These are phyloP conservation scores for Nadsonia commutata DNA, from an alignment of 1,139 yeast species.

Conservation along the genomic window DNA sequence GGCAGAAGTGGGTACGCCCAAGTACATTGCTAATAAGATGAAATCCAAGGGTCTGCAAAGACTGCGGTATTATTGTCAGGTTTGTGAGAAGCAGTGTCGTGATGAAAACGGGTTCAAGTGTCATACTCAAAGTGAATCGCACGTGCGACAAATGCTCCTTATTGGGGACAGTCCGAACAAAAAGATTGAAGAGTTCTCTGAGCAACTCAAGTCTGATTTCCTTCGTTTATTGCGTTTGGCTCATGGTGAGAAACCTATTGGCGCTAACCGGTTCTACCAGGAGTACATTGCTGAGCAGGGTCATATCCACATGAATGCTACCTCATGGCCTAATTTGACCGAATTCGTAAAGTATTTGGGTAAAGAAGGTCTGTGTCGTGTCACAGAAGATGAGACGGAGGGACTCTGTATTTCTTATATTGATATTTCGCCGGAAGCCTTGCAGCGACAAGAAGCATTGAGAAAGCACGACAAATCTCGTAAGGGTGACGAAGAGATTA, in stretches of 20 bases:
- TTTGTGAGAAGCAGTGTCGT: conserved; percentile 83
- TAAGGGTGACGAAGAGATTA: not conserved
- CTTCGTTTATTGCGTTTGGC: conserved; percentile 42
- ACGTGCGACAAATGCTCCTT: conserved; percentile 37
- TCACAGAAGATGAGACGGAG: conserved; percentile 33
- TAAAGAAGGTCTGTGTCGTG: conserved; percentile 41
- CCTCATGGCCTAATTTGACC: conserved; percentile 61
- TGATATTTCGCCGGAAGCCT: conserved; percentile 35
- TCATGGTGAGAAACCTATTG: conserved; percentile 72
- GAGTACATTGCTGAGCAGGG: conserved; percentile 63
- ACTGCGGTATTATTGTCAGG: conserved; percentile 77
- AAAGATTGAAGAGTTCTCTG: conserved; percentile 46
- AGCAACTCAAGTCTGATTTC: conserved; percentile 49
- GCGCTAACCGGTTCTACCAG: conserved; percentile 78
- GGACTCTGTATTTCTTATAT: conserved; percentile 37
- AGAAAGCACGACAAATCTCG: conserved; percentile 9
- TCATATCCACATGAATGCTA: conserved; percentile 84
- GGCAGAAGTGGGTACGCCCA: conserved; percentile 76
- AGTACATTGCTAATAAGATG: conserved; percentile 60
- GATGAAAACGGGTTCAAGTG: conserved; percentile 92
- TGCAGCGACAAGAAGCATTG: conserved; percentile 25
- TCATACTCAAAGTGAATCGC: conserved; percentile 69
- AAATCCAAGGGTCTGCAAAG: conserved; percentile 78
- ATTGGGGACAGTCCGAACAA: conserved; percentile 30
- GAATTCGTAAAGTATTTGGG: conserved; percentile 57